Base-by-base conservation (phyloP, 306 rosid genomes). In the Cajanus cajan region DNA sequence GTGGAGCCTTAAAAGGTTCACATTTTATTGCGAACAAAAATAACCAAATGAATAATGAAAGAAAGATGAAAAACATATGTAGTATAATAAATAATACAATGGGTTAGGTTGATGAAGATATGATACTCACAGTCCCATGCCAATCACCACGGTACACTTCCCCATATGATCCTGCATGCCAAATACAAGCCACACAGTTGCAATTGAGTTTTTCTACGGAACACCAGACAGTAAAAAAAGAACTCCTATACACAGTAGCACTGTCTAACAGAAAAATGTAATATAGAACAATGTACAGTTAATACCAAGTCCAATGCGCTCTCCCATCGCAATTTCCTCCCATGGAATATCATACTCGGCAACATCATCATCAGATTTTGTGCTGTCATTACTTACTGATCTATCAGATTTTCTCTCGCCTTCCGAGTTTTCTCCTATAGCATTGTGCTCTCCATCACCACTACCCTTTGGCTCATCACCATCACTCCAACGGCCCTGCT, bases 221-320 rank as follows among this genome's bases (percentile, higher is more conserved):
- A 73, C 75, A 73, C 40, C 37, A 57, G 68, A 68, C 43, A 28
- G 52, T 45, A 79, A 67, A 79, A 28, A 44, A 82, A 50, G 63
- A 24, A 14, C 73, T 72, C 61, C 68, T 25, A 73, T 4, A 76
- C 12, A 71, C 28, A 50, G 15, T 33, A 52, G 65, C 82, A 70
- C 62, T 47, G 51, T 45, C 68, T 25, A 55, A 55, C n/a, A 82
- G 18, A 82, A 75, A 33, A 82, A 62, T 76, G 39, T 52, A 78
- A 44, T 40, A 78, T 69, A 80, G 74, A 75, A 78, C 28, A 85
- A 76, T 63, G 86, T 6, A 79, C 28, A 61, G 88, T 73, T 64
- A 74, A 81, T 93, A 96, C 99, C 99, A 57, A 96, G 97, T 83
- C 99, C 99, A 58, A 96, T 96, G 82, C 99, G 97, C 76, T 93